Conservation (phyloP, 345 rosid species). For the Eucalyptus caleyi region DNA sequence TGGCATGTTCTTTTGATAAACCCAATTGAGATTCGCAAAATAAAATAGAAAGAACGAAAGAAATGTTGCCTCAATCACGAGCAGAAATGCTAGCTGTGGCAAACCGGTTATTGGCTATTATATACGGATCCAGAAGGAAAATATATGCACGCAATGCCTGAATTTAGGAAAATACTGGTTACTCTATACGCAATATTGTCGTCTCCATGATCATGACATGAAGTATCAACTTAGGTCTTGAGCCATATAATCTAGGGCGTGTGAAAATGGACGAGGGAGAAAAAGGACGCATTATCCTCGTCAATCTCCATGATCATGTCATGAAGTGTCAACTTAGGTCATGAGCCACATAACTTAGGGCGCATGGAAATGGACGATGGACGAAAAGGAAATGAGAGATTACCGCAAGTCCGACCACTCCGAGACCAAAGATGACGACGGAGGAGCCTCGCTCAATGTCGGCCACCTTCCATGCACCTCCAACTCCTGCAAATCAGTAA, state of each 20-base stretch:
- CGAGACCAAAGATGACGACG: conserved; percentile 65
- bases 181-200: too few relatives aligned
- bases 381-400: background rate
- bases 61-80: background rate
- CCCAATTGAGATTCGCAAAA: background rate
- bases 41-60: too few relatives aligned
- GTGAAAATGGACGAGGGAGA: too few relatives aligned
- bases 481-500: conserved; percentile 27
- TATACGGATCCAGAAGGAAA: background rate
- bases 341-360: background rate
- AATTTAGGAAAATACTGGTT: background rate
- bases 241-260: too few relatives aligned
- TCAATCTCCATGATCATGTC: background rate
- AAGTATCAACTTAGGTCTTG: too few relatives aligned
- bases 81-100: background rate
- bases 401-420: conserved; percentile 75
- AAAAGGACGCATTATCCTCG: too few relatives aligned
- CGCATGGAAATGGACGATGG: background rate
- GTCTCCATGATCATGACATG: too few relatives aligned
- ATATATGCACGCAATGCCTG: background rate
- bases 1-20: background rate
- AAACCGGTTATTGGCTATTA: background rate
- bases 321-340: background rate
- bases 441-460: conserved; percentile 48
- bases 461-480: conserved; percentile 65